These are phyloP conservation scores for Magnolia kwangsiensis DNA, from an alignment of 164 flowering plant genomes.

Conservation along the genomic window DNA sequence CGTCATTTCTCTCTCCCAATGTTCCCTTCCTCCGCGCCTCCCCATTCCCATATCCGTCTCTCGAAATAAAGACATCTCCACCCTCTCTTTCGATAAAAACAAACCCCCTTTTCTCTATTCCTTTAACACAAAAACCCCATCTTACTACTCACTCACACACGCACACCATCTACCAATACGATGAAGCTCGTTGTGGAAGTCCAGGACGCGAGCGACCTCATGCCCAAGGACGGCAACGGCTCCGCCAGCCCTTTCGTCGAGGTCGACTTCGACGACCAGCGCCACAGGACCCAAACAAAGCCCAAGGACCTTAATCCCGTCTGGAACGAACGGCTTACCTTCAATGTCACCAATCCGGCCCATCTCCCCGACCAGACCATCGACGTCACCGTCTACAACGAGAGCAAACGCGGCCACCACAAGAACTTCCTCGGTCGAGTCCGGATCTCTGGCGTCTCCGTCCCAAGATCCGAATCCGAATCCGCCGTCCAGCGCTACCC, in stretches of 20 bases:
- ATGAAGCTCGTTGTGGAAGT: constrained; percentile 69
- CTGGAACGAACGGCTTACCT: constrained; percentile 73
- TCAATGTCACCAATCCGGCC: constrained; percentile 43
- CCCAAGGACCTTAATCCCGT: constrained; percentile 62
- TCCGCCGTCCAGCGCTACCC: constrained; percentile 63
- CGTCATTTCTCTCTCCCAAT: too few relatives aligned
- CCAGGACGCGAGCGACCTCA: constrained; percentile 71
- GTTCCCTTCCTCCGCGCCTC: too few relatives aligned
- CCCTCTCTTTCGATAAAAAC: background rate
- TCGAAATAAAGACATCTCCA: background rate
- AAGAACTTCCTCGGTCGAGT: constrained; percentile 83
- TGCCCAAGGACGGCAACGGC: constrained; percentile 88
- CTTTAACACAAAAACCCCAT: background rate
- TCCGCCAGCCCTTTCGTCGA: constrained; percentile 80
- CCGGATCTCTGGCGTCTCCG: constrained; percentile 60
- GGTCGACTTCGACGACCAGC: constrained; percentile 61
- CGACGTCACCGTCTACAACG: constrained; percentile 60
- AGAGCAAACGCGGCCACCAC: constrained; percentile 40
- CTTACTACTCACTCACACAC: background rate
- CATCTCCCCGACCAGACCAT: constrained; percentile 42
- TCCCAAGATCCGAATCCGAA: constrained; percentile 48
- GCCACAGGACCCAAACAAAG: constrained; percentile 61
- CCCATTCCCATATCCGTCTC: too few relatives aligned
- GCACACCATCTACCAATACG: background rate
- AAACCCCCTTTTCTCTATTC: background rate